Percentiles rank a stretch among this genome's conserved stretches.
These are phyloP conservation scores for Striga hermonthica DNA, from an alignment of 305 asterid species.

Conservation along the genomic window DNA sequence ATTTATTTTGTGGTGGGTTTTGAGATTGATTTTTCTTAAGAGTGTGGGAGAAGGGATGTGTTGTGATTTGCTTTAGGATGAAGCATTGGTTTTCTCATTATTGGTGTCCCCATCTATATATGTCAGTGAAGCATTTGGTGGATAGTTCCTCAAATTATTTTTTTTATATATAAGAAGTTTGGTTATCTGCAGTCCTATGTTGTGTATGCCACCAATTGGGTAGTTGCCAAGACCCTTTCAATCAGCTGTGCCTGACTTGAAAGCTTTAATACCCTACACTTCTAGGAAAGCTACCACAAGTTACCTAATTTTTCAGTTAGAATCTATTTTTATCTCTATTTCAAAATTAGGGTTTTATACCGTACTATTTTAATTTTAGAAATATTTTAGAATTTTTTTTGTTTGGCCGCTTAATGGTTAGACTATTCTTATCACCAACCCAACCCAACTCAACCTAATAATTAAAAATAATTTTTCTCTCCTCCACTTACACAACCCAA, in stretches of 20 bases:
- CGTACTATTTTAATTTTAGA: too few species aligned
- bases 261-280: conserved; percentile 21
- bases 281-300: neutral
- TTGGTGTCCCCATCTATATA: too few species aligned
- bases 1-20: conserved; percentile 29
- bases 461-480: too few species aligned
- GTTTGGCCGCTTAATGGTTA: too few species aligned
- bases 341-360: too few species aligned
- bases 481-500: too few species aligned
- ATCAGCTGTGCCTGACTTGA: conserved; percentile 33
- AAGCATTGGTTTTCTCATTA: conserved; percentile 38
- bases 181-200: conserved; percentile 4
- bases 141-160: too few species aligned
- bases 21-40: conserved; percentile 38
- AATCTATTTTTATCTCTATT: neutral
- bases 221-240: conserved; percentile 35
- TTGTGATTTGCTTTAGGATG: conserved; percentile 42
- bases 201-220: conserved; percentile 24
- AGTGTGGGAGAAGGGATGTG: conserved; percentile 57
- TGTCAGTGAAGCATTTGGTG: too few species aligned
- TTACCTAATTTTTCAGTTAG: neutral
- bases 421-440: too few species aligned
- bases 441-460: too few species aligned
- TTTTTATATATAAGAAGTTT: too few species aligned
- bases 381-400: too few species aligned